A percentile compares a stretch with the other conserved stretches of the same genome.
These are phyloP conservation scores for Citrus mangshanensis DNA, from an alignment of 345 rosid genomes.

Conservation along the genomic window DNA sequence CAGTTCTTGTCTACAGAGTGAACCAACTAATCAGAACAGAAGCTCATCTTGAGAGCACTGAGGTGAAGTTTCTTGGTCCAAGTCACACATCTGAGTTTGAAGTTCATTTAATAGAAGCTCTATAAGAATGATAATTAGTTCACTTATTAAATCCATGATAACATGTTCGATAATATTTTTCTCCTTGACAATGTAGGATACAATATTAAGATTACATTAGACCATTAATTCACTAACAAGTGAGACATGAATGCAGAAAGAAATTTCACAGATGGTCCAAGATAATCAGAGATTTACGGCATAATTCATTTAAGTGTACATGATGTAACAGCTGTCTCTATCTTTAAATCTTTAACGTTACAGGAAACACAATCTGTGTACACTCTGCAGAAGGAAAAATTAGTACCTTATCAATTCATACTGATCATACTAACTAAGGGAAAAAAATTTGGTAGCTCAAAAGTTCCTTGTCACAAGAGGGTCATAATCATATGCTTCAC, in stretches of 20 bases:
- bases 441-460: slow-evolving; percentile 16
- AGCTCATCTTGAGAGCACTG: no score
- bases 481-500: slow-evolving; percentile 74
- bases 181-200: not conserved
- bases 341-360: not conserved
- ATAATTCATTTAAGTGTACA: not conserved
- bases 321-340: not conserved
- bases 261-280: not conserved
- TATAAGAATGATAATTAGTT: not conserved
- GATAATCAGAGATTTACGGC: not conserved
- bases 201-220: not conserved
- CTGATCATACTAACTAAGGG: not conserved
- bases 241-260: not conserved
- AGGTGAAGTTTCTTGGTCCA: not conserved
- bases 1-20: no score
- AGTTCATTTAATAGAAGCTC: not conserved
- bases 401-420: slow-evolving; percentile 10
- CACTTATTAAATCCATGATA: not conserved
- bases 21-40: no score
- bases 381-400: not conserved
- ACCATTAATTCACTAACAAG: not conserved
- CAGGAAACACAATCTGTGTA: not conserved
- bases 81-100: not conserved
- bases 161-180: not conserved
- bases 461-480: slow-evolving; percentile 40